phyloP scores from a whole-genome alignment of 768 basidiomycete species.

The Candolleomyces eurysporus region DNA sequence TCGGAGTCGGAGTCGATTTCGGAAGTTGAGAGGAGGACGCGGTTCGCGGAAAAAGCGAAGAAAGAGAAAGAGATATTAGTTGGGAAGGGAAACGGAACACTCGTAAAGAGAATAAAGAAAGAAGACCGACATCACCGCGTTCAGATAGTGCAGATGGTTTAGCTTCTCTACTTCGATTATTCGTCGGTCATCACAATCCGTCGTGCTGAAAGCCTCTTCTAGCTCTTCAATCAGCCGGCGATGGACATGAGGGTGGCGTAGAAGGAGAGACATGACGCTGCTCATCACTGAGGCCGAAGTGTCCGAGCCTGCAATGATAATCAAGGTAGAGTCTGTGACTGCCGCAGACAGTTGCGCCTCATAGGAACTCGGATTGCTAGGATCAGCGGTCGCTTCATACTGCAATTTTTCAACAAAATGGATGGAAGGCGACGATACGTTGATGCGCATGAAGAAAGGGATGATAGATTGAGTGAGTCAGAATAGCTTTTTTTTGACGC shows the following conservation, averaged over 20 bases:
- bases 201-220: slow-evolving; percentile 12
- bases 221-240: slow-evolving; percentile 23
- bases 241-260: slow-evolving; percentile 21
- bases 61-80: not conserved
- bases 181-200: slow-evolving; percentile 6
- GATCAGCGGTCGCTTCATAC: slow-evolving; percentile 12
- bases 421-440: slow-evolving; percentile 5
- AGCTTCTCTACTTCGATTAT: slow-evolving; percentile 19
- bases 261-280: slow-evolving; percentile 26
- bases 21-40: not conserved
- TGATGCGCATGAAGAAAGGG: not conserved
- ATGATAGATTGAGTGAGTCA: not conserved
- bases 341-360: slow-evolving; percentile 10
- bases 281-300: slow-evolving; percentile 26
- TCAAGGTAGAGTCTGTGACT: slow-evolving; percentile 15
- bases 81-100: not conserved
- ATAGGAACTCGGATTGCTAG: slow-evolving; percentile 6
- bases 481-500: not conserved
- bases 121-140: slow-evolving; percentile 32
- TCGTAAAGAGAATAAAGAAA: not conserved
- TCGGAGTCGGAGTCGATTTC: not conserved
- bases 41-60: not conserved
- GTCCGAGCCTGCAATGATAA: slow-evolving; percentile 31
- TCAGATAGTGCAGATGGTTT: slow-evolving; percentile 24
- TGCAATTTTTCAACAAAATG: slow-evolving; percentile 2